phyloP scores from a whole-genome alignment of 306 rosid genomes.

The Corylus americana region DNA sequence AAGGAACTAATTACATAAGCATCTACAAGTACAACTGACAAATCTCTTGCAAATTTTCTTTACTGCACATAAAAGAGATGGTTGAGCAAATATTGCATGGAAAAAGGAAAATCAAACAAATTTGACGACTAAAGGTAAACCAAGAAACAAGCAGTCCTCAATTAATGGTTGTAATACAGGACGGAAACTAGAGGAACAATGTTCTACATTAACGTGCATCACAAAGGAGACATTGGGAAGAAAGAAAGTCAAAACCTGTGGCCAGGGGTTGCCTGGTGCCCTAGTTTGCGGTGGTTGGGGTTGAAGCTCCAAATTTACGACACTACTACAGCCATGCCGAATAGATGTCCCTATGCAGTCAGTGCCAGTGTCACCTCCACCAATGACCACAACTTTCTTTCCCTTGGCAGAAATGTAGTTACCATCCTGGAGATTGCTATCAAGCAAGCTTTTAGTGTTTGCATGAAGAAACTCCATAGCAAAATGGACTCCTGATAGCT shows the following conservation, averaged over 20 bases:
- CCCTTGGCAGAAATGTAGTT: conserved; percentile 94
- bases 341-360: conserved; percentile 98
- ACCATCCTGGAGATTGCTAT: conserved; percentile 79
- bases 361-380: conserved; percentile 99
- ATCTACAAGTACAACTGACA: not conserved
- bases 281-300: conserved; percentile 81
- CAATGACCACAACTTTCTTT: conserved; percentile 90
- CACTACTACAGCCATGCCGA: conserved; percentile 79
- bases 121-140: not conserved
- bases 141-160: not conserved
- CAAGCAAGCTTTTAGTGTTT: conserved; percentile 97
- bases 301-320: conserved; percentile 70
- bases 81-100: not conserved
- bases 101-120: not conserved
- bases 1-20: not conserved
- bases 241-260: conserved; percentile 59
- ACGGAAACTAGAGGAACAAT: not conserved
- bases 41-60: conserved; percentile 4
- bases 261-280: conserved; percentile 99
- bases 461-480: conserved; percentile 98
- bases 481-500: conserved; percentile 85
- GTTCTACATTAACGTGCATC: not conserved
- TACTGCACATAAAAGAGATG: not conserved
- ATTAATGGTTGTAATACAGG: not conserved
- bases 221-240: not conserved